These are phyloP conservation scores for Penicillium chermesinum DNA, from an alignment of 495 filamentous ascomycete species.

Conservation along the genomic window DNA sequence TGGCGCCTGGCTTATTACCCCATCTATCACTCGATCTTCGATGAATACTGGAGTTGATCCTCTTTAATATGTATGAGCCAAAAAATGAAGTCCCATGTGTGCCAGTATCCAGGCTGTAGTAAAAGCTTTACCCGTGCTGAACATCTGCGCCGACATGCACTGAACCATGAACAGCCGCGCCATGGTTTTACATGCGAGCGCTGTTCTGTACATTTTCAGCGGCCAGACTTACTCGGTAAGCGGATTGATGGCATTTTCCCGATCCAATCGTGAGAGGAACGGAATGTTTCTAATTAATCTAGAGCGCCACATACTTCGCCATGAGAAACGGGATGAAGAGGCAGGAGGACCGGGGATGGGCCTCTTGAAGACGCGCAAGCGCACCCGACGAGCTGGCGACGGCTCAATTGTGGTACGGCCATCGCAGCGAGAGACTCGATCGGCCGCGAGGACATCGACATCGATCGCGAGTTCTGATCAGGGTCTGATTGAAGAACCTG, in stretches of 20 bases:
- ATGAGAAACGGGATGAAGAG: slow-evolving; percentile 55
- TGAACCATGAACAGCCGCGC: slow-evolving; percentile 46
- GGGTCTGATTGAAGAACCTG: slow-evolving; percentile 11
- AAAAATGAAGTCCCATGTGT: slow-evolving; percentile 38
- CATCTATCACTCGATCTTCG: too few species aligned
- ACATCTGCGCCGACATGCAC: slow-evolving; percentile 53
- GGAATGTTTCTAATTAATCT: not conserved
- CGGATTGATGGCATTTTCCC: not conserved
- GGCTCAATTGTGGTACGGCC: slow-evolving; percentile 49
- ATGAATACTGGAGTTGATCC: not conserved
- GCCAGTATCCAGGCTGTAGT: slow-evolving; percentile 41
- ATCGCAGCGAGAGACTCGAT: slow-evolving; percentile 21
- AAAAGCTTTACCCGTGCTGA: slow-evolving; percentile 56
- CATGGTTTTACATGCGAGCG: slow-evolving; percentile 51
- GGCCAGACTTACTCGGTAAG: slow-evolving; percentile 51
- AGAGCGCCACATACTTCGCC: slow-evolving; percentile 57
- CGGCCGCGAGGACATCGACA: slow-evolving; percentile 4
- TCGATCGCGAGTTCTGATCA: slow-evolving; percentile 17
- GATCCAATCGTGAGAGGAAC: too few species aligned
- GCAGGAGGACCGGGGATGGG: slow-evolving; percentile 55
- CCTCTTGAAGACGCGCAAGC: slow-evolving; percentile 54
- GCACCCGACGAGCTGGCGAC: slow-evolving; percentile 52
- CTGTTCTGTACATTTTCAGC: slow-evolving; percentile 54
- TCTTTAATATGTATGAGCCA: not conserved
- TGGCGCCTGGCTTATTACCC: not conserved